Percentiles rank a stretch among this genome's conserved stretches.
phyloP scores from a whole-genome alignment of 768 basidiomycete genomes.

The Hericium alpestre region DNA sequence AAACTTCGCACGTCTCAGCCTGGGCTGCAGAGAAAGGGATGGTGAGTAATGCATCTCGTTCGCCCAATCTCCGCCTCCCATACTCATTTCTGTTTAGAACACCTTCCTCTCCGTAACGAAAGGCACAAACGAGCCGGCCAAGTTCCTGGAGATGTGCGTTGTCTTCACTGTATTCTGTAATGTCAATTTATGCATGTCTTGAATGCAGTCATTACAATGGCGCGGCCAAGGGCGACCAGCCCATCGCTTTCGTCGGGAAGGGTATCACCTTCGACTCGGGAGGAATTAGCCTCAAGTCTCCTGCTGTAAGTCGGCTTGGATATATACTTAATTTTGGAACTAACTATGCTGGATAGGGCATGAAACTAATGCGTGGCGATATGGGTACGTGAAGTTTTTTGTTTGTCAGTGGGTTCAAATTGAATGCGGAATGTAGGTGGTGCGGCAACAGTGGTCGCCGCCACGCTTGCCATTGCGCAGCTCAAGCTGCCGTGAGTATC shows the following conservation, averaged over 20 bases:
- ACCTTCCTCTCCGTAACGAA: constrained; percentile 82
- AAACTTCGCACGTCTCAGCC: constrained; percentile 24
- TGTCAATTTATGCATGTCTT: not conserved
- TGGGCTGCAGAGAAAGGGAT: constrained; percentile 83
- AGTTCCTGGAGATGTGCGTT: constrained; percentile 73
- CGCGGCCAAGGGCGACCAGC: constrained; percentile 42
- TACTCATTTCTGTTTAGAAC: constrained; percentile 29
- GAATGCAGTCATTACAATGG: constrained; percentile 67
- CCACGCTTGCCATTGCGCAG: constrained; percentile 71
- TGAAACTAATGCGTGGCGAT: constrained; percentile 81
- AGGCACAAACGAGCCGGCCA: constrained; percentile 74
- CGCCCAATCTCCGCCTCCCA: too few species aligned
- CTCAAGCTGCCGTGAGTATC: constrained; percentile 64
- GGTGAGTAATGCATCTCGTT: constrained; percentile 28
- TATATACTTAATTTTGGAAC: not conserved
- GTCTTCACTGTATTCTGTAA: too few species aligned
- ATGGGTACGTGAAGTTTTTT: constrained; percentile 46
- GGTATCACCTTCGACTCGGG: constrained; percentile 87
- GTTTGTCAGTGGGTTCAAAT: not conserved
- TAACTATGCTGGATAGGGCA: constrained; percentile 32
- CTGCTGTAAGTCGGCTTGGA: constrained; percentile 33
- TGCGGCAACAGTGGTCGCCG: constrained; percentile 66
- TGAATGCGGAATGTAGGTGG: constrained; percentile 36
- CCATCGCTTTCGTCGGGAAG: constrained; percentile 74
- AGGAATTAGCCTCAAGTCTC: constrained; percentile 80